Conservation (phyloP, 805 yeast genomes). For the Helenozyma baotianmanensis region DNA sequence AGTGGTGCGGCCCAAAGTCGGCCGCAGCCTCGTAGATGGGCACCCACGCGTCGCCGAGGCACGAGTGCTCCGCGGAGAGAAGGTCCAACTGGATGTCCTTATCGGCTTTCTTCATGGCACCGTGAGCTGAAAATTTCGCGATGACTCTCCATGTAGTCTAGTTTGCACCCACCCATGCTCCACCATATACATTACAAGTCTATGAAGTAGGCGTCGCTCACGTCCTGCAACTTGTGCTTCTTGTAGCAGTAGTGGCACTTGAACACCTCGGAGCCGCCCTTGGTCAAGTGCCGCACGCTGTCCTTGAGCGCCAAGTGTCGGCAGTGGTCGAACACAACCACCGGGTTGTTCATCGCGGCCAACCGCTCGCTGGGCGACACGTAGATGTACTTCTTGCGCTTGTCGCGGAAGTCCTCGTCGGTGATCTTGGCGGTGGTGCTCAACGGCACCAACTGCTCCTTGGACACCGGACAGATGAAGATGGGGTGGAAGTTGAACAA, state of each 20-base stretch:
- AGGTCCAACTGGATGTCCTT: conserved; percentile 11
- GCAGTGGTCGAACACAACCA: conserved; percentile 38
- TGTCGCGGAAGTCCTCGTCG: conserved; percentile 10
- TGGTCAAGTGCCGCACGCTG: conserved; percentile 38
- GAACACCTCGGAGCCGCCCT: conserved; percentile 35
- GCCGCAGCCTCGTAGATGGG: conserved; percentile 49
- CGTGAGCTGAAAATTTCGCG: conserved; percentile 5
- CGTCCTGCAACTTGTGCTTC: conserved; percentile 36
- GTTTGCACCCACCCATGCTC: too few relatives aligned
- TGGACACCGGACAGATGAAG: conserved; percentile 43
- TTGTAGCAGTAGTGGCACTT: conserved; percentile 44
- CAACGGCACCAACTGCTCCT: conserved; percentile 39
- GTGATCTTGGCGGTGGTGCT: conserved; percentile 7
- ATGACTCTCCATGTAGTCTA: neutral
- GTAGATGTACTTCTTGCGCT: conserved; percentile 8
- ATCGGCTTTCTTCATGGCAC: conserved; percentile 4
- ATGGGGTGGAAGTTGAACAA: conserved; percentile 41
- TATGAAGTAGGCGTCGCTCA: conserved; percentile 38
- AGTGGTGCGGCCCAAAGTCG: conserved; percentile 52
- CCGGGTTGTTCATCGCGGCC: conserved; percentile 26
- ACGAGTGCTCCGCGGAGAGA: conserved; percentile 25
- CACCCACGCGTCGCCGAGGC: conserved; percentile 59
- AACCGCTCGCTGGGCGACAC: conserved; percentile 9
- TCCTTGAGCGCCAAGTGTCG: conserved; percentile 40
- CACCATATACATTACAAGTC: conserved; percentile 18